Evolutionary conservation across 1,284 basidiomycete genomes (phyloP).

Genomic region (Mycocalia duriaeana): DNA sequence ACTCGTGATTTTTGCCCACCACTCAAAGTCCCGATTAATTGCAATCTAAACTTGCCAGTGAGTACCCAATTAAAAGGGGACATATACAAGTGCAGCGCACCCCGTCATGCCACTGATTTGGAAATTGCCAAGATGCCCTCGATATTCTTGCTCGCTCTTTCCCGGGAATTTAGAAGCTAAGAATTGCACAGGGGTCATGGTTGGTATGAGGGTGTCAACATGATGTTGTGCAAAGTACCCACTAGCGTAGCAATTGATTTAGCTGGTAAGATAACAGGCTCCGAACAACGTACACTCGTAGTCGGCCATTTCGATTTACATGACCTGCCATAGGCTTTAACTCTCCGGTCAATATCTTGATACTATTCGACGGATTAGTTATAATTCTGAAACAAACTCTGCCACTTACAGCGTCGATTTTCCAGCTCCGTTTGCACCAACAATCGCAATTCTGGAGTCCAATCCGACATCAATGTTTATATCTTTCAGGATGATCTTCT

Average conservation of each 20-base stretch:
- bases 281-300: conserved; percentile 65
- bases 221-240: conserved; percentile 98
- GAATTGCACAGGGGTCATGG: conserved; percentile 88
- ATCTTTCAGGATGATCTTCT: conserved; percentile 75
- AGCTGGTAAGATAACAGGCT: neutral
- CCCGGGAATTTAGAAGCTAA: conserved; percentile 90
- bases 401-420: conserved; percentile 71
- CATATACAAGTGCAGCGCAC: conserved; percentile 28
- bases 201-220: conserved; percentile 86
- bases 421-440: conserved; percentile 80
- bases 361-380: conserved; percentile 40
- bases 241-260: conserved; percentile 29
- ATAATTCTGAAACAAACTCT: conserved; percentile 3
- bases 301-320: conserved; percentile 84
- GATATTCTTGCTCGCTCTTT: conserved; percentile 94
- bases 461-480: conserved; percentile 89
- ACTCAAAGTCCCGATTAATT: conserved; percentile 79
- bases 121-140: conserved; percentile 93
- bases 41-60: conserved; percentile 43
- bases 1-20: conserved; percentile 98
- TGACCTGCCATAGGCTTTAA: conserved; percentile 78
- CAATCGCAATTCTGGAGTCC: conserved; percentile 87
- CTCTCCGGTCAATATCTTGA: conserved; percentile 94
- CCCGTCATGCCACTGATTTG: conserved; percentile 97
- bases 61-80: neutral